Conservation (phyloP, 495 filamentous ascomycete species). For the Neurospora tetraspora region DNA sequence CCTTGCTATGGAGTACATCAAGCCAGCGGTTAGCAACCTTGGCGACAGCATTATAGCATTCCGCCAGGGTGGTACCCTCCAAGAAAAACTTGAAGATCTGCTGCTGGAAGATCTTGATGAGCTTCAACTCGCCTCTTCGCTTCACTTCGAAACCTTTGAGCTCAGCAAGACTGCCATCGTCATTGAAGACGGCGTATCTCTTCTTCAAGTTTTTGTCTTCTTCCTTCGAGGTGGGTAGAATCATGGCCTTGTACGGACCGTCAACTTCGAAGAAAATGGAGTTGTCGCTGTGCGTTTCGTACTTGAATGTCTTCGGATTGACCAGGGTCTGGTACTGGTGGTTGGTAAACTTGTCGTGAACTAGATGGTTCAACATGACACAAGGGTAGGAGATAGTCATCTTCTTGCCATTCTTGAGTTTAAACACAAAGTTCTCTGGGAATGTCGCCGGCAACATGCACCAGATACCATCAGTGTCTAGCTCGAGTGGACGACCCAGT, state of each 20-base stretch:
- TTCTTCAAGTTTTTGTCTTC: slow-evolving; percentile 99
- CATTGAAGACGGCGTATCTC: slow-evolving; percentile 97
- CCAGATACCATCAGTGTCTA: slow-evolving; percentile 99
- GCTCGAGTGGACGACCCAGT: slow-evolving; percentile 84
- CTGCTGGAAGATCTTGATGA: slow-evolving; percentile 99
- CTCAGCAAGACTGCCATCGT: slow-evolving; percentile 93
- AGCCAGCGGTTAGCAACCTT: slow-evolving; percentile 95
- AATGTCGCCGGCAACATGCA: slow-evolving; percentile 98
- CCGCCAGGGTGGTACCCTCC: slow-evolving; percentile 72
- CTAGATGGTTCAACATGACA: slow-evolving; percentile 98
- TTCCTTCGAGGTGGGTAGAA: slow-evolving; percentile 93
- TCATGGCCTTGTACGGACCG: slow-evolving; percentile 95
- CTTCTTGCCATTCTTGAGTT: slow-evolving; percentile 89
- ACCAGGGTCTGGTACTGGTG: slow-evolving; percentile 88
- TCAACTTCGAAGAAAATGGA: slow-evolving; percentile 99
- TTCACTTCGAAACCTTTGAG: slow-evolving; percentile 98
- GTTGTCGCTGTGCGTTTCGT: slow-evolving; percentile 94
- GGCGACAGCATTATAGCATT: slow-evolving; percentile 87
- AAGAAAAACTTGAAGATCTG: slow-evolving; percentile 99
- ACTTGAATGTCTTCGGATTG: slow-evolving; percentile 70
- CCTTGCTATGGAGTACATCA: slow-evolving; percentile 82
- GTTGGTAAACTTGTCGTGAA: slow-evolving; percentile 92
- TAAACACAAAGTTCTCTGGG: slow-evolving; percentile 94
- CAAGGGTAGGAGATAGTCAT: slow-evolving; percentile 92
- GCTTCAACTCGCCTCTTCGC: slow-evolving; percentile 91